Percentiles rank a stretch among this genome's conserved stretches.
Evolutionary conservation across 148 eudicot genomes (phyloP).

Genomic region (Chenopodium suecicum): DNA sequence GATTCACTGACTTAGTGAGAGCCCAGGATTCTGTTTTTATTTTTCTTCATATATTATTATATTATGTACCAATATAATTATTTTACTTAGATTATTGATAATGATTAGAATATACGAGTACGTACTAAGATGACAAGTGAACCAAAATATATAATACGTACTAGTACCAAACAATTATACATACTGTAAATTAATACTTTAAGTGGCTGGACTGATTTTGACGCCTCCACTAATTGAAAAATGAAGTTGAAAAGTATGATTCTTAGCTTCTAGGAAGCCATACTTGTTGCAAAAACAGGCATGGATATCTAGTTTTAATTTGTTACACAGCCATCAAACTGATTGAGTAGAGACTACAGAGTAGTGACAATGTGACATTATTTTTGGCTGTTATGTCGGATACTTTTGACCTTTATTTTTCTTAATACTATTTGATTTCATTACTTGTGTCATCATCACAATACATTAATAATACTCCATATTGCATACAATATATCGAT

Average conservation of each 20-base stretch:
- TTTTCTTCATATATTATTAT: not conserved
- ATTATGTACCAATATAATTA: not conserved
- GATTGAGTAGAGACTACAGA: not conserved
- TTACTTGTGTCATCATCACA: not conserved
- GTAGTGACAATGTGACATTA: not conserved
- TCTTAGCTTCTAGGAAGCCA: conserved; percentile 2
- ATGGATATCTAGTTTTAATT: no score
- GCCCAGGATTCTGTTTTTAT: not conserved
- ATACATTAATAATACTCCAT: no score
- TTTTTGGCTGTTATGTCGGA: not conserved
- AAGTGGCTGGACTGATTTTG: conserved; percentile 1
- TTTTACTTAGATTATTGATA: conserved; percentile 6
- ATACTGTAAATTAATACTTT: not conserved
- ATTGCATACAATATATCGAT: no score
- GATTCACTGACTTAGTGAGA: not conserved
- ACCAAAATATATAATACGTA: not conserved
- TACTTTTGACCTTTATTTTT: not conserved
- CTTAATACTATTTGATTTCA: not conserved
- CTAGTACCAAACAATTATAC: not conserved
- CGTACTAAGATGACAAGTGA: not conserved
- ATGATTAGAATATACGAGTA: conserved; percentile 2
- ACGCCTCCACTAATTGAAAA: not conserved
- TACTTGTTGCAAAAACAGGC: not conserved
- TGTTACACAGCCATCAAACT: not conserved
- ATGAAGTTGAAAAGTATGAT: not conserved